Evolutionary conservation across 2,329 filamentous ascomycete species (phyloP), one percentile per base, ranked within the genome.

Genomic region (Colletotrichum sp.): DNA sequence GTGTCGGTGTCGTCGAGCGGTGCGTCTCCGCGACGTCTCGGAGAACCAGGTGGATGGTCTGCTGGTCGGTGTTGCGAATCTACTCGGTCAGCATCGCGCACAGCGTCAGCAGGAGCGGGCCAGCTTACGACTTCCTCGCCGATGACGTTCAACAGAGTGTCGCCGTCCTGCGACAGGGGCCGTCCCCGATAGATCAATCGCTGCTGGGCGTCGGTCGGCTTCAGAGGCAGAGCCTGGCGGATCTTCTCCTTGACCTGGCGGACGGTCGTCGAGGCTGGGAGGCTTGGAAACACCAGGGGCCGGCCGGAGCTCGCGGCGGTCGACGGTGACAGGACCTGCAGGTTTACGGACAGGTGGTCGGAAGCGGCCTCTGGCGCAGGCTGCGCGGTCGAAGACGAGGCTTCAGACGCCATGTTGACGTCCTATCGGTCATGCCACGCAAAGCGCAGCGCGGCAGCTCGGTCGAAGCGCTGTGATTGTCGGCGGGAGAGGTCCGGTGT

Each of bases 161-260:
- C 90, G 13, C 84, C 83, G 48, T 92, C 90, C 66, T 87, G 87
- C 34, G 85, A 81, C 64, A 93, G 83, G 63, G 92, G 86, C 43
- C 91, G 89, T 1, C 92, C 92, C 57, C 89, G 86, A 79, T 93
- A 89, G 48, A 93, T 93, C 74, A 93, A 83, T 57, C 92, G 87
- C 81, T 93, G 90, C 39, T 89, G 86, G 39, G 91, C 87, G 75
- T 91, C 87, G 18, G 86, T 79, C 5, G 91, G 91, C 68, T 86
- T 88, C 60, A 88, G 81, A 28, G 86, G 83, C 57, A 93, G 81
- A 5, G 82, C 80, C 79, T 91, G 86, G 36, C 90, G 89, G 74
- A 93, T 92, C 80, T 85, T 90, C 59, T 88, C 87, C 81, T 93
- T 93, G 39, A 93, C 83, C 81, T 92, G 85, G 72, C 87, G 87